Conservation (phyloP, 306 rosid genomes). For the Quillaja saponaria region DNA sequence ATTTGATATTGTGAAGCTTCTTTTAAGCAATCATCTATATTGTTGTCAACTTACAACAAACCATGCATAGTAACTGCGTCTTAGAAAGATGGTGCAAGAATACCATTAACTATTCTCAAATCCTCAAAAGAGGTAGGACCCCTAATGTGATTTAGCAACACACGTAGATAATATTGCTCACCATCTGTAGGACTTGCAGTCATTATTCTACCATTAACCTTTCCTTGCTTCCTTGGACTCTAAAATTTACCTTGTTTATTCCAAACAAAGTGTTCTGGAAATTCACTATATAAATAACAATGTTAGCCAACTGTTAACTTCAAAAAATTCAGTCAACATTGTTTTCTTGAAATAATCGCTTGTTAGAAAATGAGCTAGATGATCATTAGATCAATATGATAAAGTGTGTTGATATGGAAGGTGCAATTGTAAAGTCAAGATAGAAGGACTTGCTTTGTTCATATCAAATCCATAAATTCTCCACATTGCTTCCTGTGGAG, state of each 20-base stretch:
- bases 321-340: slow-evolving; percentile 3
- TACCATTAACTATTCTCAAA: not conserved
- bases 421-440: too few species aligned
- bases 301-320: not conserved
- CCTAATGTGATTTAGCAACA: not conserved
- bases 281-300: not conserved
- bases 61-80: not conserved
- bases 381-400: not conserved
- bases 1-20: slow-evolving; percentile 6
- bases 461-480: not conserved
- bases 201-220: not conserved
- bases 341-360: not conserved
- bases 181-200: not conserved
- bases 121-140: too few species aligned
- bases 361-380: not conserved
- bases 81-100: not conserved
- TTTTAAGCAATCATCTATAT: not conserved
- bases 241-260: not conserved
- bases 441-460: not conserved
- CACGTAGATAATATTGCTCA: not conserved
- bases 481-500: not conserved
- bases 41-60: not conserved
- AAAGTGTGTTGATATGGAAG: not conserved
- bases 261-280: slow-evolving; percentile 5
- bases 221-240: not conserved